phyloP scores from a whole-genome alignment of 129 eudicot genomes.

The Flaveria robusta region DNA sequence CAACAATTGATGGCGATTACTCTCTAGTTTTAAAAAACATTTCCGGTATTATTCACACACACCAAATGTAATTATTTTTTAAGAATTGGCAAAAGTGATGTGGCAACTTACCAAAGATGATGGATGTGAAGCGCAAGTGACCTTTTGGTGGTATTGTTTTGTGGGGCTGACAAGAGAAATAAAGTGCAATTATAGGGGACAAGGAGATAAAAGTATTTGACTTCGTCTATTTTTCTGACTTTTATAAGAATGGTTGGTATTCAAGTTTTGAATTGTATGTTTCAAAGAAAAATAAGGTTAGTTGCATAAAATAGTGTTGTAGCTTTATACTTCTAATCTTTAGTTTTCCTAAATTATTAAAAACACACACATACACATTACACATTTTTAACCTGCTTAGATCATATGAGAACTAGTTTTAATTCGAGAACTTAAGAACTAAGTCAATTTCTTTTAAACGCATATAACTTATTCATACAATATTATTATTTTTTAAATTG shows the following conservation, averaged over 20 bases:
- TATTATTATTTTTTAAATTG: no score
- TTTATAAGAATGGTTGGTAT: neutral
- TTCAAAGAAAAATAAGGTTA: conserved; percentile 11
- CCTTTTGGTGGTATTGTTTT: conserved; percentile 32
- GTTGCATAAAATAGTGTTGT: neutral
- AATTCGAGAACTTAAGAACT: no score
- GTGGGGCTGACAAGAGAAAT: conserved; percentile 33
- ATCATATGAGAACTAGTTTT: no score
- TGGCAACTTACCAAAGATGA: conserved; percentile 32
- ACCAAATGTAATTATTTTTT: neutral
- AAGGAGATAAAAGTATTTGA: conserved; percentile 32
- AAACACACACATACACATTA: no score
- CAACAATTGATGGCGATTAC: neutral
- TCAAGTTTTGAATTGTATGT: neutral
- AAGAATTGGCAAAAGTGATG: conserved; percentile 2
- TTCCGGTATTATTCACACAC: neutral
- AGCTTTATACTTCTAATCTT: neutral
- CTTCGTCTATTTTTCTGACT: conserved; percentile 28
- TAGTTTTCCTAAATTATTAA: neutral
- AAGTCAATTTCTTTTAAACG: no score
- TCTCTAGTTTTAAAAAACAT: no score
- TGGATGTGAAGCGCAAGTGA: conserved; percentile 29
- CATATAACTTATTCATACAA: no score
- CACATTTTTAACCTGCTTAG: no score
- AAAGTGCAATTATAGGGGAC: conserved; percentile 27